These are phyloP conservation scores for Bondarzewia mesenterica DNA, from an alignment of 1,284 basidiomycete genomes.

Conservation along the genomic window DNA sequence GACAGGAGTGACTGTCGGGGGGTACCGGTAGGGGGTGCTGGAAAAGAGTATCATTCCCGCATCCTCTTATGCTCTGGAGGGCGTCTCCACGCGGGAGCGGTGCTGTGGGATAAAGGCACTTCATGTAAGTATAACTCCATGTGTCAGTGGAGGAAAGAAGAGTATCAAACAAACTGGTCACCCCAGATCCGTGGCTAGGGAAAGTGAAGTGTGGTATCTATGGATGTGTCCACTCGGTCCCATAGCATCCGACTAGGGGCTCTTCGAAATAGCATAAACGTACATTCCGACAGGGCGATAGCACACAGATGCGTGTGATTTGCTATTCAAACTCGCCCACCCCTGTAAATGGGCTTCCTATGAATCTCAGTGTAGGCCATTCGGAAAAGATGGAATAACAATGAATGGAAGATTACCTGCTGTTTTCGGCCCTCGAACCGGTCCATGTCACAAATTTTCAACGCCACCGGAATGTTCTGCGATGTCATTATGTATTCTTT, in stretches of 20 bases:
- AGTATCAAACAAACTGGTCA: constrained; percentile 4
- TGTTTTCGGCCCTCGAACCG: no score
- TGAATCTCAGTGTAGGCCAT: no score
- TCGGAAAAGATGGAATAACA: not conserved
- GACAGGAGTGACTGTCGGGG: not conserved
- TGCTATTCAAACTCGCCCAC: not conserved
- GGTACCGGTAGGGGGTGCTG: not conserved
- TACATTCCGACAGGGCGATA: constrained; percentile 4
- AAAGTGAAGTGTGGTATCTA: constrained; percentile 3
- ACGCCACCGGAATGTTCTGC: no score
- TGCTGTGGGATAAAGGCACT: constrained; percentile 3
- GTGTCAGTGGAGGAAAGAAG: not conserved
- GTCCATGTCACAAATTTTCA: no score
- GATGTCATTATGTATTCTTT: no score
- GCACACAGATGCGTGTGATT: constrained; percentile 4
- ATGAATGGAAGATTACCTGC: no score
- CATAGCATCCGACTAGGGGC: constrained; percentile 2
- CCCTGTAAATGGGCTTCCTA: not conserved
- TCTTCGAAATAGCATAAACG: not conserved
- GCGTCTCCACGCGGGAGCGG: constrained; percentile 3
- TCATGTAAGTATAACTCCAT: constrained; percentile 3
- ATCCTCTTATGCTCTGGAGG: constrained; percentile 7
- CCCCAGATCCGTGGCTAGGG: constrained; percentile 6
- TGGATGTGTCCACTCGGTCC: constrained; percentile 1
- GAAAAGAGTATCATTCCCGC: not conserved